Evolutionary conservation across 208 protist species (phyloP).

Genomic region (Leishmania arabica): DNA sequence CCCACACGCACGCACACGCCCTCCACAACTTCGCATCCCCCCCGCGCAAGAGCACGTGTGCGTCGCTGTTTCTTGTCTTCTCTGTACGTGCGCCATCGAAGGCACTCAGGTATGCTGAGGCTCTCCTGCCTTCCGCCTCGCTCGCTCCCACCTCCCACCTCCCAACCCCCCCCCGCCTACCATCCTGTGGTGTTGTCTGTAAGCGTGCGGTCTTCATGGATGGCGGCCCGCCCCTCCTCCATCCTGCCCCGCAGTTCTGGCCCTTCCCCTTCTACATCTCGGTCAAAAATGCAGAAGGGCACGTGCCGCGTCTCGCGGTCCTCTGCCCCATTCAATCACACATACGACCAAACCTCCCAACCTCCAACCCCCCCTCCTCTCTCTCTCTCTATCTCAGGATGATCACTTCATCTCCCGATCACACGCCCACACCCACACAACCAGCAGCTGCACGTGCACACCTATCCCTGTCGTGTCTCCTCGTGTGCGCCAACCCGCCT

Average conservation of each 20-base stretch:
- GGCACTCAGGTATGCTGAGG: background rate
- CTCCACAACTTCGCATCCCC: no score
- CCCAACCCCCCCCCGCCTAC: no score
- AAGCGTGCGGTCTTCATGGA: background rate
- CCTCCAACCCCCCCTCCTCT: background rate
- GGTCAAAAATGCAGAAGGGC: background rate
- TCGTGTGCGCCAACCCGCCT: background rate
- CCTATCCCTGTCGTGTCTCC: background rate
- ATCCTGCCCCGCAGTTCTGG: background rate
- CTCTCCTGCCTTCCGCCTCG: background rate
- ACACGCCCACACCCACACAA: background rate
- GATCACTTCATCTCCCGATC: background rate
- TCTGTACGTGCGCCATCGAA: background rate
- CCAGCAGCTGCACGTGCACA: background rate
- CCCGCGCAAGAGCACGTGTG: background rate
- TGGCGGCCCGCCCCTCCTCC: background rate
- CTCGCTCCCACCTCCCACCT: no score
- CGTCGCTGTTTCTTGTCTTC: background rate
- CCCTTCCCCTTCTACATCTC: background rate
- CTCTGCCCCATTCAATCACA: background rate
- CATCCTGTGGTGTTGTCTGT: background rate
- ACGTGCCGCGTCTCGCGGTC: background rate
- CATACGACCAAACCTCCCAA: background rate
- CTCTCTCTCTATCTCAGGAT: slow-evolving; percentile 4
- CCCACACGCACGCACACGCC: background rate